A percentile compares a stretch with the other conserved stretches of the same genome.
Conservation (phyloP, 2,329 filamentous ascomycete species). For the Cladophialophora chaetospira region DNA sequence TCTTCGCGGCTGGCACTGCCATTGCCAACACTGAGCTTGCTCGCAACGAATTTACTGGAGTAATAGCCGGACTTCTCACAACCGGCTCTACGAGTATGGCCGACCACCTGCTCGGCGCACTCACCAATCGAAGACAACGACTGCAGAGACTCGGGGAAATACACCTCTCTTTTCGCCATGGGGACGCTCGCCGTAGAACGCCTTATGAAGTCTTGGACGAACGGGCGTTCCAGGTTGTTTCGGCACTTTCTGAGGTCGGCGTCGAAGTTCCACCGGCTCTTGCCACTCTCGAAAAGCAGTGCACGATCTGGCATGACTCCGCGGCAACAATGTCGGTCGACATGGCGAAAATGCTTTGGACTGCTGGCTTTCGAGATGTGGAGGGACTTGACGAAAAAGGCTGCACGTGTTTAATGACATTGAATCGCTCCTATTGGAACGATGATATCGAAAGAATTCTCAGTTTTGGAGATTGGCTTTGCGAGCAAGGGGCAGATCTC, state of each 20-base stretch:
- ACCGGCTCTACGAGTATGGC: not conserved
- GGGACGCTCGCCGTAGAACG: not conserved
- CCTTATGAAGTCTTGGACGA: not conserved
- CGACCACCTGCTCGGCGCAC: not conserved
- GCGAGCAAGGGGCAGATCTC: not conserved
- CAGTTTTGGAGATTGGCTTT: not conserved
- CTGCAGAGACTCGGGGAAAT: not conserved
- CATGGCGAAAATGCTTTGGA: not conserved
- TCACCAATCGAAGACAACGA: not conserved
- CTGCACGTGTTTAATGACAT: not conserved
- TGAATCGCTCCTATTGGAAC: not conserved
- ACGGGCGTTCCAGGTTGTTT: not conserved
- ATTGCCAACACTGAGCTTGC: not conserved
- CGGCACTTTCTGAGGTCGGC: not conserved
- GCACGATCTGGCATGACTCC: not conserved
- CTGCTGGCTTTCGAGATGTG: not conserved
- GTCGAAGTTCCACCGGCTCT: not conserved
- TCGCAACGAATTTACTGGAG: not conserved
- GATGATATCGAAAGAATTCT: accelerated
- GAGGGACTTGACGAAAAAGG: not conserved
- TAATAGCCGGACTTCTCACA: not conserved
- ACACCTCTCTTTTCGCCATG: not conserved
- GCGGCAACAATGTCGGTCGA: not conserved
- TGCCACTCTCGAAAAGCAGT: not conserved
- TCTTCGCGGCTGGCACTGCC: not conserved